Evolutionary conservation across 768 basidiomycete species (phyloP).

Genomic region (Leucosporidium yakuticum): DNA sequence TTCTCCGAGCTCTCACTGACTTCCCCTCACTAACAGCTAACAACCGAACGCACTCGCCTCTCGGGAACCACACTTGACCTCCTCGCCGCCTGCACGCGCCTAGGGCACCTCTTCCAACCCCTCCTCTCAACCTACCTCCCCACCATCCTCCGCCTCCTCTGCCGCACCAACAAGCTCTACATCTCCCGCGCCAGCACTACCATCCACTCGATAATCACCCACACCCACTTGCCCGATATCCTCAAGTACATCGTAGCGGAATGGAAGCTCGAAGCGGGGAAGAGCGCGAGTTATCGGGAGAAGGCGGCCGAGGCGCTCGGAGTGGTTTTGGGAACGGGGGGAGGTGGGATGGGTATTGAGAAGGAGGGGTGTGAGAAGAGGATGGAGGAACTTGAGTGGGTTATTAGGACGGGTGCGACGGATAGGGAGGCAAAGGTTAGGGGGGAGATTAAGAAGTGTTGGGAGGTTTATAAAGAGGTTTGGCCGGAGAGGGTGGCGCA

Average conservation of each 20-base stretch:
- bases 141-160: slow-evolving; percentile 44
- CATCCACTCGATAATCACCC: slow-evolving; percentile 42
- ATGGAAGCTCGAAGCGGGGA: slow-evolving; percentile 37
- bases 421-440: slow-evolving; percentile 46
- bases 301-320: slow-evolving; percentile 15
- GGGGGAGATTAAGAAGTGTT: slow-evolving; percentile 43
- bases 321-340: slow-evolving; percentile 10
- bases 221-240: slow-evolving; percentile 43
- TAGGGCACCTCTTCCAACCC: slow-evolving; percentile 42
- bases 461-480: slow-evolving; percentile 42
- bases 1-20: neutral
- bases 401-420: slow-evolving; percentile 43
- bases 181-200: slow-evolving; percentile 44
- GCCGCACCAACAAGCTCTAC: slow-evolving; percentile 47
- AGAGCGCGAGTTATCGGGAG: slow-evolving; percentile 26
- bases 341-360: slow-evolving; percentile 33
- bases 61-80: slow-evolving; percentile 41
- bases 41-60: slow-evolving; percentile 37
- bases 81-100: slow-evolving; percentile 44
- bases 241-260: slow-evolving; percentile 37
- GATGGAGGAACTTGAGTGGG: slow-evolving; percentile 42
- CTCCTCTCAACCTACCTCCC: slow-evolving; percentile 45
- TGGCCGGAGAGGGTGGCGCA: slow-evolving; percentile 43
- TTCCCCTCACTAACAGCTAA: slow-evolving; percentile 12
- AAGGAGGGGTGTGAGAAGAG: slow-evolving; percentile 35